Conservation (phyloP, 2,329 filamentous ascomycete genomes). For the Fusarium burgessii region DNA sequence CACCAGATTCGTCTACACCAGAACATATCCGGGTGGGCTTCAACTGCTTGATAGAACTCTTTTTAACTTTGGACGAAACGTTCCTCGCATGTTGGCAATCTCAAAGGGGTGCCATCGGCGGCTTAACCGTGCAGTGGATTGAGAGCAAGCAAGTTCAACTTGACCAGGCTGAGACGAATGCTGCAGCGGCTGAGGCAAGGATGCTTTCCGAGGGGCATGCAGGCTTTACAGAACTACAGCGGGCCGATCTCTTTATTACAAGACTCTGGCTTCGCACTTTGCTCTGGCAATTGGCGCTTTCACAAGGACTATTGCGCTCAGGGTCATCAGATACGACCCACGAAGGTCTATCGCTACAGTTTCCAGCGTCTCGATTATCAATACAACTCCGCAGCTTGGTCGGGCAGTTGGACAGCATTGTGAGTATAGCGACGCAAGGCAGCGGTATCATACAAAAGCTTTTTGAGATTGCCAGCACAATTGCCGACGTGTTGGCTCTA, state of each 20-base stretch:
- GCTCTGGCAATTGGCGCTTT: conserved; percentile 57
- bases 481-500: conserved; percentile 68
- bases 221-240: conserved; percentile 54
- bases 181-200: conserved; percentile 45
- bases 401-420: conserved; percentile 50
- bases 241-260: conserved; percentile 56
- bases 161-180: conserved; percentile 53
- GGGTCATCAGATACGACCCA: conserved; percentile 50
- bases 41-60: conserved; percentile 54
- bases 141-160: conserved; percentile 56
- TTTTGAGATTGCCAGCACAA: conserved; percentile 70
- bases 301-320: conserved; percentile 54
- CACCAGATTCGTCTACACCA: conserved; percentile 51
- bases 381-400: conserved; percentile 55
- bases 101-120: conserved; percentile 45
- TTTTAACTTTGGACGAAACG: conserved; percentile 54
- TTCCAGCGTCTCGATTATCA: conserved; percentile 55
- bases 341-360: conserved; percentile 55
- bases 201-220: conserved; percentile 44
- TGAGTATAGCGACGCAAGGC: conserved; percentile 66
- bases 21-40: conserved; percentile 54
- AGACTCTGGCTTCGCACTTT: conserved; percentile 57
- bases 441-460: conserved; percentile 69
- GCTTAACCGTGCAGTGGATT: conserved; percentile 54
- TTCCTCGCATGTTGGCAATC: conserved; percentile 54